phyloP scores from a whole-genome alignment of 2,329 filamentous ascomycete species.

The Sordariomycetes sp. region DNA sequence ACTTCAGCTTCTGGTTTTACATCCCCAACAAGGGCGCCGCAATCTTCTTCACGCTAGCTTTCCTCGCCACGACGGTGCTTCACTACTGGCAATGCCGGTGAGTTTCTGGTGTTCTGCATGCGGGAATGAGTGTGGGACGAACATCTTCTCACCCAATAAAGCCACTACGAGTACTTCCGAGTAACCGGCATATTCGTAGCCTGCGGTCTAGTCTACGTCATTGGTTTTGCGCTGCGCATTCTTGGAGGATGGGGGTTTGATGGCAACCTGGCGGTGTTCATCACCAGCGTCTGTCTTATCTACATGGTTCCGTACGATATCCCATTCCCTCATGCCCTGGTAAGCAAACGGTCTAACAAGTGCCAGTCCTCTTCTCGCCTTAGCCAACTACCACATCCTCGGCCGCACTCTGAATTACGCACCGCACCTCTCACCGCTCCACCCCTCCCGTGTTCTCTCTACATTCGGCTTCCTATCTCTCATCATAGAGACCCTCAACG shows the following conservation, averaged over 20 bases:
- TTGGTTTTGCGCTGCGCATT: slow-evolving; percentile 10
- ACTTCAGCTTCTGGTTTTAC: slow-evolving; percentile 31
- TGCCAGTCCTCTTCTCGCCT: slow-evolving; percentile 45
- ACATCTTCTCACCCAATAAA: slow-evolving; percentile 11
- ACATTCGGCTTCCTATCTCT: slow-evolving; percentile 34
- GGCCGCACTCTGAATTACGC: slow-evolving; percentile 52
- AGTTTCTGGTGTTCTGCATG: slow-evolving; percentile 12
- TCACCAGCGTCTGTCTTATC: slow-evolving; percentile 28
- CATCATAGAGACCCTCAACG: slow-evolving; percentile 34
- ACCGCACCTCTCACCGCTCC: slow-evolving; percentile 44
- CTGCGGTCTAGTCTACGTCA: slow-evolving; percentile 36
- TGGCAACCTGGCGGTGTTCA: slow-evolving; percentile 12
- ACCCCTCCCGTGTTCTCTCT: slow-evolving; percentile 30
- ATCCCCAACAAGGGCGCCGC: slow-evolving; percentile 35
- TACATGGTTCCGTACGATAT: slow-evolving; percentile 23
- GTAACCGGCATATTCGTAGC: slow-evolving; percentile 38
- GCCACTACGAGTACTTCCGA: slow-evolving; percentile 39
- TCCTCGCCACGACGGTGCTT: slow-evolving; percentile 21
- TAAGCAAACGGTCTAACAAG: neutral
- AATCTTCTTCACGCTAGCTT: slow-evolving; percentile 33
- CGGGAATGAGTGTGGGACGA: neutral
- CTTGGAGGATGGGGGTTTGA: neutral
- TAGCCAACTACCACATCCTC: slow-evolving; percentile 55
- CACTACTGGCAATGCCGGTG: slow-evolving; percentile 36
- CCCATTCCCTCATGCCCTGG: neutral